A percentile compares a stretch with the other conserved stretches of the same genome.
phyloP scores from a whole-genome alignment of 2,329 filamentous ascomycete species.

The Fonsecaea pugnacius region DNA sequence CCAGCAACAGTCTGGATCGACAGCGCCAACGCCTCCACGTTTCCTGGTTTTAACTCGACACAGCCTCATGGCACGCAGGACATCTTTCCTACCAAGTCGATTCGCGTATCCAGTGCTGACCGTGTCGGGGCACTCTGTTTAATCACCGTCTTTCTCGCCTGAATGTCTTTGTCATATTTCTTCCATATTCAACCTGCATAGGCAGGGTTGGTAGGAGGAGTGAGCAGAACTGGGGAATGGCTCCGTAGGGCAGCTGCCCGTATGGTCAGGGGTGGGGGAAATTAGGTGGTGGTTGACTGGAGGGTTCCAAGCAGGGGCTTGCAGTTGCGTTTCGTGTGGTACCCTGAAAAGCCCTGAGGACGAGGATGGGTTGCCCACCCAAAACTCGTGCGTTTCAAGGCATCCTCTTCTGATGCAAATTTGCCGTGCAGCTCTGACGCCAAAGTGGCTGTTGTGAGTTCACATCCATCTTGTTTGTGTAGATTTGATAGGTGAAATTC shows the following conservation, averaged over 20 bases:
- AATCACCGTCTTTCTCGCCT: not conserved
- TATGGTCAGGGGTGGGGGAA: constrained; percentile 21
- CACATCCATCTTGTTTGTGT: not conserved
- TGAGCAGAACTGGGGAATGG: not conserved
- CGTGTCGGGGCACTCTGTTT: not conserved
- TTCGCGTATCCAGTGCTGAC: not conserved
- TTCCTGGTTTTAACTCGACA: not conserved
- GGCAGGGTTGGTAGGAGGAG: not conserved
- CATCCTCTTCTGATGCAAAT: constrained; percentile 2
- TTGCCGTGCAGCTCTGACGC: not conserved
- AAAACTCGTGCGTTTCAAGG: constrained; percentile 1
- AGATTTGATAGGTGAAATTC: not conserved
- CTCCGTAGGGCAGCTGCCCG: not conserved
- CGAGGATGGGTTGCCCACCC: not conserved
- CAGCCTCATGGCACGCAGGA: not conserved
- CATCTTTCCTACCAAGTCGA: not conserved
- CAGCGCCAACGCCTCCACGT: not conserved
- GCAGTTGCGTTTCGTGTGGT: constrained; percentile 3
- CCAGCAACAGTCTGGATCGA: not conserved
- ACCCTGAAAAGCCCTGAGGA: not conserved
- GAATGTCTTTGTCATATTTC: constrained; percentile 9
- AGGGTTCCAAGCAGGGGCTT: constrained; percentile 12
- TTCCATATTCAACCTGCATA: not conserved
- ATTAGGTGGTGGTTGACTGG: constrained; percentile 1
- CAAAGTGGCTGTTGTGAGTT: not conserved